Evolutionary conservation across 1,284 basidiomycete genomes (phyloP).

Genomic region (Apiotrichum mycotoxinovorans): DNA sequence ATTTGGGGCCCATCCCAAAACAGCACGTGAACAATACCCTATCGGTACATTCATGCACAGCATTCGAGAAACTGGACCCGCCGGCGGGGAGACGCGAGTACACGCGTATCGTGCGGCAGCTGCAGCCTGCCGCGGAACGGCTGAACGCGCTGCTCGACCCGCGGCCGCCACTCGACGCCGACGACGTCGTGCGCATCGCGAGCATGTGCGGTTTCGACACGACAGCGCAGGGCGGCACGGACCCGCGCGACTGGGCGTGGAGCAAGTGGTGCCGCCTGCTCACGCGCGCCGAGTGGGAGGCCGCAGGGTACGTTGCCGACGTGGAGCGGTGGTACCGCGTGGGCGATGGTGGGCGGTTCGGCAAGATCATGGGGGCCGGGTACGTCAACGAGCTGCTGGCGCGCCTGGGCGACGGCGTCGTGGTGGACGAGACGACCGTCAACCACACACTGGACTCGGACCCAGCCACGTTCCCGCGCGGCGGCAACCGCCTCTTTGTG

Average conservation of each 20-base stretch:
- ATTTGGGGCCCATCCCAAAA: too few species aligned
- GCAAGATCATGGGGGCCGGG: constrained; percentile 55
- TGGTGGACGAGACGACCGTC: constrained; percentile 67
- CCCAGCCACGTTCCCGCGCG: constrained; percentile 64
- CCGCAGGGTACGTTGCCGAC: constrained; percentile 68
- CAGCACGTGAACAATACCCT: constrained; percentile 66
- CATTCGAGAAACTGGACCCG: constrained; percentile 49
- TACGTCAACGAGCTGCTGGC: constrained; percentile 80
- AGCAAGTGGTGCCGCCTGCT: constrained; percentile 73
- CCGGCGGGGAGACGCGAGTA: neutral
- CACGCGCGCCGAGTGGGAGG: constrained; percentile 57
- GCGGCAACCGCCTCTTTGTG: constrained; percentile 41
- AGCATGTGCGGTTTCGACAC: constrained; percentile 75
- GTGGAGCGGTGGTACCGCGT: constrained; percentile 68
- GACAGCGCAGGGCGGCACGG: constrained; percentile 46
- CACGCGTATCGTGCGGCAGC: neutral
- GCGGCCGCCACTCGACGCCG: constrained; percentile 59
- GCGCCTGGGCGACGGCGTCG: constrained; percentile 62
- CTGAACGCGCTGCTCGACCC: constrained; percentile 55
- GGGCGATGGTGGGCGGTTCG: constrained; percentile 53
- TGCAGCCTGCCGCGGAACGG: constrained; percentile 4
- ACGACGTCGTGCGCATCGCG: constrained; percentile 63
- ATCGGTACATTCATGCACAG: constrained; percentile 64
- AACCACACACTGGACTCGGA: constrained; percentile 70
- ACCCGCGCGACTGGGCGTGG: constrained; percentile 37